Base-by-base conservation (phyloP, 1,284 basidiomycete genomes). In the Naganishia liquefaciens region DNA sequence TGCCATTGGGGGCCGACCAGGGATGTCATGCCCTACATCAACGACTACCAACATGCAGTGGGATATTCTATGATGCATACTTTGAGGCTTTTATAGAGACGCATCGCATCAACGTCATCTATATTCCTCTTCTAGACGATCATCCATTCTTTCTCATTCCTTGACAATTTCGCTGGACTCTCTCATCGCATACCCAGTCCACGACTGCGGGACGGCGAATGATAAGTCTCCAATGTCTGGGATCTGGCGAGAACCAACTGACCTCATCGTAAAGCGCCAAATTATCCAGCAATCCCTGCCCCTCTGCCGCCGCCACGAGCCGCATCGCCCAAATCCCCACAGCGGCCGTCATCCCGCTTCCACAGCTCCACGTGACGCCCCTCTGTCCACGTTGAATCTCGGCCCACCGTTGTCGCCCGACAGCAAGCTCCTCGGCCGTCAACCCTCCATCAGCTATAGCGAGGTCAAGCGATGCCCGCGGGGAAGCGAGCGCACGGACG, bases 331-430 rank as follows among this genome's bases (percentile, higher is more conserved):
- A 81, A 93, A 94, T 97, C 13, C 97, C 82, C 6, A 96, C 82
- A 6, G 86, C 91, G 2, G 96, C 96, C 15, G 94, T 97, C 96
- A 99, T 99, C 19, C 96, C 96, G 71, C 89, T 92, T 52, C 92
- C 93, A 79, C 92, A 95, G 65, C 83, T 88, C 30, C 89, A 85
- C 13, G 88, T 83, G 43, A 92, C 84, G 23, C 79, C 75, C 62
- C 83, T 80, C 65, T 85, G 78, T 11, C 88, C 88, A 2, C 80
- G 76, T 54, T 88, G 77, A 19, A 93, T 76, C 43, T 74, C 68
- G 19, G 70, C 65, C 58, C 85, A 83, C 63, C 82, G 77, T 57
- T 85, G 82, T 47, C 73, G 65, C 0, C 76, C 75, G 5, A 64
- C 13, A 10, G 52, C 33, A 1, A 25, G 37, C 40, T 67, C 40